Conservation (phyloP, 108 stramenopile genomes). For the Skeletonema grethae region DNA sequence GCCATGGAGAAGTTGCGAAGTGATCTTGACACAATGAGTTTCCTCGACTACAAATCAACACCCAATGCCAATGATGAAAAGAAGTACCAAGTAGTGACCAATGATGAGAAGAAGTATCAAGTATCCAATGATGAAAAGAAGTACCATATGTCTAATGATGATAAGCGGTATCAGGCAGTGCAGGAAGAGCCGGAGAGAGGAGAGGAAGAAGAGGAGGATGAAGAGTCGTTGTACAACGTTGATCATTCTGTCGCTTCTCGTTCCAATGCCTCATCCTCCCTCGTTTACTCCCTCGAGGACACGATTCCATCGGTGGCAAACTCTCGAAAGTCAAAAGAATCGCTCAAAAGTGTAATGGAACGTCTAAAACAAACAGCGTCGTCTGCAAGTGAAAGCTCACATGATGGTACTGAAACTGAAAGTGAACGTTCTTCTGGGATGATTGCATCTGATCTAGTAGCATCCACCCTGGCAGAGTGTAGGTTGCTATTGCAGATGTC, state of each 20-base stretch:
- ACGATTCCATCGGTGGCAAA: neutral
- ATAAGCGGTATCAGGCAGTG: neutral
- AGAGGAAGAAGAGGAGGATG: neutral
- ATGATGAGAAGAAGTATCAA: neutral
- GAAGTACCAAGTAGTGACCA: neutral
- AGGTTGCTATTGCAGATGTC: slow-evolving; percentile 35
- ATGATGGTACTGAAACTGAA: neutral
- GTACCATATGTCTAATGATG: too few species aligned
- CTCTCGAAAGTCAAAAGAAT: slow-evolving; percentile 1
- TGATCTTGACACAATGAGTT: neutral
- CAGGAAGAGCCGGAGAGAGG: neutral
- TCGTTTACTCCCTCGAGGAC: neutral
- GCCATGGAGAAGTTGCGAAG: neutral
- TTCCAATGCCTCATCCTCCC: neutral
- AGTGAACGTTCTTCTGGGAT: neutral
- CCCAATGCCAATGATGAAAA: neutral
- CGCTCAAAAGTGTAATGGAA: neutral
- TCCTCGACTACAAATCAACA: neutral
- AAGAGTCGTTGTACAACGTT: neutral
- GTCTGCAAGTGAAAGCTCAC: neutral
- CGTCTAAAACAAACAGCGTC: neutral
- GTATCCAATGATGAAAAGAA: neutral
- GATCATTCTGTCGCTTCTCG: neutral
- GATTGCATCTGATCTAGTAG: slow-evolving; percentile 25
- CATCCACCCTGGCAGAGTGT: slow-evolving; percentile 44